A percentile compares a stretch with the other conserved stretches of the same genome.
Evolutionary conservation across 768 basidiomycete genomes (phyloP).

Genomic region (Termitomyces titanicus): DNA sequence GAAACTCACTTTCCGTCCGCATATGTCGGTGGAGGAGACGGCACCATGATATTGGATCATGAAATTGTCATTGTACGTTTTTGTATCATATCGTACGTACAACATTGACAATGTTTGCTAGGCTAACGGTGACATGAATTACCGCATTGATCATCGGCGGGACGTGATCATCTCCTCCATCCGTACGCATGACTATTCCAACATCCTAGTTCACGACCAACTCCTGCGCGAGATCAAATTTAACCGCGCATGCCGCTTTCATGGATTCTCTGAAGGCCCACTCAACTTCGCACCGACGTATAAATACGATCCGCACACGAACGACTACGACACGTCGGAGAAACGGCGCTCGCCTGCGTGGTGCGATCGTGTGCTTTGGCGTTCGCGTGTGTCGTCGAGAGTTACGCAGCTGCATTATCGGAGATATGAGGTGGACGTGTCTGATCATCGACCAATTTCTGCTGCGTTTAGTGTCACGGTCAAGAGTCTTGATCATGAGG

Average conservation of each 20-base stretch:
- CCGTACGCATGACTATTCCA: constrained; percentile 58
- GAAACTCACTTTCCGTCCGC: constrained; percentile 53
- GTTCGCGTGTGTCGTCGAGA: constrained; percentile 49
- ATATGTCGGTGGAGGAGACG: constrained; percentile 90
- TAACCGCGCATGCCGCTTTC: constrained; percentile 86
- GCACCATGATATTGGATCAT: constrained; percentile 90
- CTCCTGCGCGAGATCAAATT: constrained; percentile 83
- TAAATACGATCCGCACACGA: constrained; percentile 83
- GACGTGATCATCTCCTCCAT: constrained; percentile 76
- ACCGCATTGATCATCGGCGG: constrained; percentile 91
- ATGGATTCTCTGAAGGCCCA: constrained; percentile 77
- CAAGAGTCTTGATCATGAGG: constrained; percentile 63
- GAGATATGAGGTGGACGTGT: constrained; percentile 84
- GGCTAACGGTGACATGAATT: constrained; percentile 95
- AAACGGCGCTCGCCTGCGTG: constrained; percentile 90
- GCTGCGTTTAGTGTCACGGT: constrained; percentile 72
- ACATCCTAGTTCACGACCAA: constrained; percentile 78
- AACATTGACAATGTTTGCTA: constrained; percentile 21
- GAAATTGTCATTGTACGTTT: constrained; percentile 83
- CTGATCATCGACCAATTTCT: constrained; percentile 88
- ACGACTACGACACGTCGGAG: constrained; percentile 84
- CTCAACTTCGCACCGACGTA: constrained; percentile 89
- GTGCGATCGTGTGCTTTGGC: constrained; percentile 94
- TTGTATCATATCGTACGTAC: background rate
- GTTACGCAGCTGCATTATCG: constrained; percentile 69